Evolutionary conservation across 2,329 filamentous ascomycete species (phyloP), one percentile per base, ranked within the genome.

Genomic region (Zasmidium cellare): DNA sequence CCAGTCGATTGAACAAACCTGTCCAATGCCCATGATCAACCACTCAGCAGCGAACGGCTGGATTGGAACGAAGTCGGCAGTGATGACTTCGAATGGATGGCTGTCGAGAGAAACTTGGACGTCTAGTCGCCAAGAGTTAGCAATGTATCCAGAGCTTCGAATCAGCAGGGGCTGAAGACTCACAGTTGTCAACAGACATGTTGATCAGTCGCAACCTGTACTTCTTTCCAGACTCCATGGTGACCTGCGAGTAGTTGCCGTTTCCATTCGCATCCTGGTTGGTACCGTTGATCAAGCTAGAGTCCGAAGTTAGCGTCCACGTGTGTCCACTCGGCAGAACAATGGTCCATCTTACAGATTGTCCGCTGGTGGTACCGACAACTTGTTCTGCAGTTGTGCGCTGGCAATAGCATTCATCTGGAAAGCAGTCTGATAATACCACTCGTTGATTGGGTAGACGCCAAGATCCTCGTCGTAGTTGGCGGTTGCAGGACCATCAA

Each of bases 391-490:
- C 3, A 75, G 55, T 65, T 72, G 59, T 66, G 67, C 12, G 68
- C 69, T n/a, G 59, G 66, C 54, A 68, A 71, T 46, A 67, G 46
- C 38, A 71, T 60, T 50, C 7, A 64, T 53, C 25, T 61, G 61
- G 47, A 45, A 59, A 6, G 60, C 49, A 28, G 62, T 65, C 28
- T 68, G 51, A 38, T 72, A 50, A 41, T 57, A 65, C 85, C 85
- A 89, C 66, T 90, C 87, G 18, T 77, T 80, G 2, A 87, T 64
- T 24, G 85, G 75, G 2, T 87, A 64, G 16, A 78, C 71, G 3
- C 87, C 86, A 0, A 87, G 74, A 65, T 89, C 87, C 49, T 81
- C 76, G 58, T 89, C 84, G 63, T 87, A 87, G 62, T 83, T 78
- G 9, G 78, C 75, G 2, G 80, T 79, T 0, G 79, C 76, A 0